Evolutionary conservation across 1,284 basidiomycete genomes (phyloP).

Genomic region (Apiotrichum akiyoshidainum): DNA sequence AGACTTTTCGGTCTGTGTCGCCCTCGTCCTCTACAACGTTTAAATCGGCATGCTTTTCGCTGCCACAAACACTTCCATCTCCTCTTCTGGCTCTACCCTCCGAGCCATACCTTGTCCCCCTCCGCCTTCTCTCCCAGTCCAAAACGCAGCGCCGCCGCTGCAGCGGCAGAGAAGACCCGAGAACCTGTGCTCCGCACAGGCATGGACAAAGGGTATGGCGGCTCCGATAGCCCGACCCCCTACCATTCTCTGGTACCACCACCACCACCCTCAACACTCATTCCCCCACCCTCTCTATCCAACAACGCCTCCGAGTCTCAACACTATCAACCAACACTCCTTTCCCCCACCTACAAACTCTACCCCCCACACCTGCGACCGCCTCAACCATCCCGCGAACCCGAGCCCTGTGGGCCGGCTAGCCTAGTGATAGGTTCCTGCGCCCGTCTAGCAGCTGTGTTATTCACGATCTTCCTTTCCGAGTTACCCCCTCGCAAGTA

Average conservation of each 20-base stretch:
- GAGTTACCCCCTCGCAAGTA: neutral
- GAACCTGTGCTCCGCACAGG: slow-evolving; percentile 45
- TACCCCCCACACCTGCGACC: slow-evolving; percentile 28
- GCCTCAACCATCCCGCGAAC: slow-evolving; percentile 53
- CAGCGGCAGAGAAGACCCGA: slow-evolving; percentile 29
- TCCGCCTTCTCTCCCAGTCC: slow-evolving; percentile 25
- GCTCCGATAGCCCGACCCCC: slow-evolving; percentile 44
- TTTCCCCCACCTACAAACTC: slow-evolving; percentile 2
- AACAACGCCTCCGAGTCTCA: neutral
- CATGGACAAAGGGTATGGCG: slow-evolving; percentile 46
- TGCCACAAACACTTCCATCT: slow-evolving; percentile 21
- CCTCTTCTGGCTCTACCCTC: slow-evolving; percentile 36
- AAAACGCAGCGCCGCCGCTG: slow-evolving; percentile 49
- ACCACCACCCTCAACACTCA: slow-evolving; percentile 10
- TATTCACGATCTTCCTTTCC: neutral
- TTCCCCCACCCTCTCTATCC: slow-evolving; percentile 3
- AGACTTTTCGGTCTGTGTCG: slow-evolving; percentile 3
- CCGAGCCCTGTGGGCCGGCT: slow-evolving; percentile 9
- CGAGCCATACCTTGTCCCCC: slow-evolving; percentile 39
- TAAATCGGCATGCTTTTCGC: slow-evolving; percentile 43
- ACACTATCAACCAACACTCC: slow-evolving; percentile 9
- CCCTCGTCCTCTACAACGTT: slow-evolving; percentile 7
- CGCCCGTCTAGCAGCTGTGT: slow-evolving; percentile 25
- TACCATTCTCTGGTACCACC: neutral
- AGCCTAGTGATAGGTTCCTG: slow-evolving; percentile 54